Evolutionary conservation across 768 basidiomycete species (phyloP).

Genomic region (Suillus tomentosus): DNA sequence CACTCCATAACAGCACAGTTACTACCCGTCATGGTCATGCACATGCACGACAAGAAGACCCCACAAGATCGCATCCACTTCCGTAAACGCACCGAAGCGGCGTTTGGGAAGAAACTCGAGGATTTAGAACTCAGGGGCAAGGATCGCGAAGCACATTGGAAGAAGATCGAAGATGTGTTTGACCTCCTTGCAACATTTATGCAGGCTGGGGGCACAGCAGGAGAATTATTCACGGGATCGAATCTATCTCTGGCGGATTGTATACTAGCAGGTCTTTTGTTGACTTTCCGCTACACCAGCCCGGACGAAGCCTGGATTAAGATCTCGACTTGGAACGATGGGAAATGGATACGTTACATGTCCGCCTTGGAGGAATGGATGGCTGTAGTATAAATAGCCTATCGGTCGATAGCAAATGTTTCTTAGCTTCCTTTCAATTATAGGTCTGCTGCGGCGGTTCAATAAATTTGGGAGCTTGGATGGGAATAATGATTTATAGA

Average conservation of each 20-base stretch:
- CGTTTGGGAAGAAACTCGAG: conserved; percentile 14
- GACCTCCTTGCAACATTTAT: conserved; percentile 10
- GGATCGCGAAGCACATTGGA: conserved; percentile 26
- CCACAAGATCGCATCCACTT: conserved; percentile 22
- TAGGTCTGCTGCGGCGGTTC: not conserved
- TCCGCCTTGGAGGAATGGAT: conserved; percentile 24
- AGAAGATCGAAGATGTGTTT: conserved; percentile 23
- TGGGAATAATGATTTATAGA: not conserved
- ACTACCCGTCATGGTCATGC: conserved; percentile 24
- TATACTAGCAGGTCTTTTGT: conserved; percentile 26
- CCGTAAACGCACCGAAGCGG: conserved; percentile 19
- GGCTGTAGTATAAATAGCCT: not conserved
- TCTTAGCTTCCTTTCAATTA: not conserved
- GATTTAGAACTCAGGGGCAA: conserved; percentile 19
- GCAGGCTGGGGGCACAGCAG: conserved; percentile 11
- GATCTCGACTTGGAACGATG: conserved; percentile 28
- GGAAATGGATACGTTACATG: conserved; percentile 29
- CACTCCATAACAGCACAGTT: conserved; percentile 19
- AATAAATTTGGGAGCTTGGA: not conserved
- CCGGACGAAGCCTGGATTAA: conserved; percentile 30
- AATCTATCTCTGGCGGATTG: conserved; percentile 30
- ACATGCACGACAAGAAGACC: conserved; percentile 25
- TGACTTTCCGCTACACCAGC: conserved; percentile 26
- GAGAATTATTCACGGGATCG: conserved; percentile 24
- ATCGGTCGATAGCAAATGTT: not conserved